Conservation (phyloP, 2,329 filamentous ascomycete genomes). For the Fusarium proliferatum region DNA sequence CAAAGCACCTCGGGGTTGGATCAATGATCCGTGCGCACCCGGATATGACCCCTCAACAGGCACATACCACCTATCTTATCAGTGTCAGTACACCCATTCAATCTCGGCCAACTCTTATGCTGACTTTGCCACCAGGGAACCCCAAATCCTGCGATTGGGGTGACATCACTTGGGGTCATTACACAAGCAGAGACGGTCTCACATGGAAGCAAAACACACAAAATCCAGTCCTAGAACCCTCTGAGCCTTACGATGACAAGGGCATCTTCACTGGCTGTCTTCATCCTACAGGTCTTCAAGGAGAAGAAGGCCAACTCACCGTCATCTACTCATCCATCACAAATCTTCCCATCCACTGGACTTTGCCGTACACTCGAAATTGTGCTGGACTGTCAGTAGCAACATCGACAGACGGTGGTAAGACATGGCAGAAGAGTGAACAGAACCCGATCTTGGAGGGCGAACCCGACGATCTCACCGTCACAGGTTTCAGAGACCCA, state of each 20-base stretch:
- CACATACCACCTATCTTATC: conserved; percentile 43
- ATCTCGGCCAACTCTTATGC: rapidly evolving
- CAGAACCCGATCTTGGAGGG: conserved; percentile 48
- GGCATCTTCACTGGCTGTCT: conserved; percentile 65
- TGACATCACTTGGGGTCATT: conserved; percentile 62
- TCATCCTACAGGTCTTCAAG: conserved; percentile 59
- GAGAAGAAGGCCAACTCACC: conserved; percentile 50
- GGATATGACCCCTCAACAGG: conserved; percentile 36
- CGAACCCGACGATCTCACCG: conserved; percentile 43
- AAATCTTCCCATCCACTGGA: conserved; percentile 52
- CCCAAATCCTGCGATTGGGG: conserved; percentile 53
- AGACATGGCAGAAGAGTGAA: conserved; percentile 48
- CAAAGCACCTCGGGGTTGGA: conserved; percentile 39
- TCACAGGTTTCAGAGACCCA: conserved; percentile 51
- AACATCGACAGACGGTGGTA: conserved; percentile 51
- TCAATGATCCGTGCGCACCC: conserved; percentile 42
- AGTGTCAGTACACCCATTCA: conserved; percentile 19
- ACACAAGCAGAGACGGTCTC: conserved; percentile 54
- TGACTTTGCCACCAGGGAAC: conserved; percentile 45
- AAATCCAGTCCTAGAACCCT: conserved; percentile 50
- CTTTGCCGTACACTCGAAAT: conserved; percentile 53
- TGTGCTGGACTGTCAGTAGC: conserved; percentile 57
- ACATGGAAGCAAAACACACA: conserved; percentile 57
- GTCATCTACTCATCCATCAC: conserved; percentile 51
- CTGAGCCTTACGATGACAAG: conserved; percentile 59